Percentiles rank a stretch among this genome's conserved stretches.
Conservation (phyloP, 1,139 yeast genomes). For the Taphrina sp. region DNA sequence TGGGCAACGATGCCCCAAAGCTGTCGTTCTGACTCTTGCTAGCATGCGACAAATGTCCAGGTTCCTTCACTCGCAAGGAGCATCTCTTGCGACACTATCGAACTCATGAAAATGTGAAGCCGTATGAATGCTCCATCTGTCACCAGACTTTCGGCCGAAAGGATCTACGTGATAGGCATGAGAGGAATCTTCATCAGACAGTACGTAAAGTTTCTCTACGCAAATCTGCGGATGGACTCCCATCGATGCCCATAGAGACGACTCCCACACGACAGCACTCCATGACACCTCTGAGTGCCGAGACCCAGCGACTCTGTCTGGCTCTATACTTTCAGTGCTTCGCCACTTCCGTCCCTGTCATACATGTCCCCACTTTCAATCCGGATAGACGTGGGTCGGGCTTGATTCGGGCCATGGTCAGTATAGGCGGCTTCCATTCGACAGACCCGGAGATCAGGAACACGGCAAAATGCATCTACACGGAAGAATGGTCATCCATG, state of each 20-base stretch:
- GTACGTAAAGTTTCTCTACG: slow-evolving; percentile 7
- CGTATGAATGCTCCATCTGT: slow-evolving; percentile 63
- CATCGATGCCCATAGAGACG: neutral
- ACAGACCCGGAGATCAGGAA: slow-evolving; percentile 1
- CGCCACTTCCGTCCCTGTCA: slow-evolving; percentile 5
- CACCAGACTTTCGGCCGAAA: slow-evolving; percentile 16
- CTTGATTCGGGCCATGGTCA: slow-evolving; percentile 5
- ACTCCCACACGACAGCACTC: neutral
- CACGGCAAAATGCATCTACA: neutral
- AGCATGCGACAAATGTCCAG: slow-evolving; percentile 75
- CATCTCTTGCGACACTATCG: slow-evolving; percentile 91
- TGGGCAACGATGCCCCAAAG: too few species aligned
- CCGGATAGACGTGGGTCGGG: slow-evolving; percentile 4
- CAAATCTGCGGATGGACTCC: neutral
- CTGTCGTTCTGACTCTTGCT: neutral
- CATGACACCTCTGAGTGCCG: neutral
- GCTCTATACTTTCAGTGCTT: slow-evolving; percentile 14
- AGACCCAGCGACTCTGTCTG: slow-evolving; percentile 1
- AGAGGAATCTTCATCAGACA: slow-evolving; percentile 12
- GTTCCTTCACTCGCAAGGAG: slow-evolving; percentile 93
- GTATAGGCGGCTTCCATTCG: slow-evolving; percentile 7
- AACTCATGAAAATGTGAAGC: slow-evolving; percentile 94
- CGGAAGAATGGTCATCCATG: neutral
- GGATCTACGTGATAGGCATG: slow-evolving; percentile 16
- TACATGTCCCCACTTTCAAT: slow-evolving; percentile 10